Evolutionary conservation across 1,139 yeast species (phyloP), one percentile per base, ranked within the genome.

Genomic region (Debaryomycetaceae sp.): DNA sequence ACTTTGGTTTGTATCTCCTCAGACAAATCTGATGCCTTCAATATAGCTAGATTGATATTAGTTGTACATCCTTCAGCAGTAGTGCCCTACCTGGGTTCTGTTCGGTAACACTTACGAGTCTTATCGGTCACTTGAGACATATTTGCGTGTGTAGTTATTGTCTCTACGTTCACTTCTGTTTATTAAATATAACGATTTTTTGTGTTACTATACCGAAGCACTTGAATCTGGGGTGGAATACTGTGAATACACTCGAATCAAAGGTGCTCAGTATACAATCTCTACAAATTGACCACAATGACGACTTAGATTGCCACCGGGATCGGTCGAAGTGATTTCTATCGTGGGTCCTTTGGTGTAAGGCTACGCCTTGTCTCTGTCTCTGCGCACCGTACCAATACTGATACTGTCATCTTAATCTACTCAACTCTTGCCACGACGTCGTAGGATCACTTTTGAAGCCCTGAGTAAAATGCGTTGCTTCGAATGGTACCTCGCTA

Each of bases 1-100:
- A 84, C 75, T 40, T 79, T 77, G 42, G 75, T 65, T 59, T 81
- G 84, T 54, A 82, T 66, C 47, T 83, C 88, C 42, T 78, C 81
- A 1, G 83, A 64, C 48, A 75, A 64, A 55, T 75, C 80, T 11
- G 78, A 69, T 11, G 78, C 78, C 54, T 75, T 72, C 46, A 75
- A 65, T 45, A 73, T 62, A 29, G 77, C 79, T 75, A 43, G 5
- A 14, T 29, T 27, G 8, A 33, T 17, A 56, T 57, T 53, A 56
- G 60, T 54, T 34, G 24, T 17, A 9, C 22, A 6, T 22, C 31
- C 20, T 36, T 11, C n/a, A 36, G 6, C 5, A 4, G 9, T 5
- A 1, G 1, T 4, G 6, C 38, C 6, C 11, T 2, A 22, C 5
- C n/a, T 13, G 9, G 9, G 6, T 13, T 5, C 6, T 17, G 23